Evolutionary conservation across 1,284 basidiomycete genomes (phyloP).

Genomic region (Hypsizygus ulmarius): DNA sequence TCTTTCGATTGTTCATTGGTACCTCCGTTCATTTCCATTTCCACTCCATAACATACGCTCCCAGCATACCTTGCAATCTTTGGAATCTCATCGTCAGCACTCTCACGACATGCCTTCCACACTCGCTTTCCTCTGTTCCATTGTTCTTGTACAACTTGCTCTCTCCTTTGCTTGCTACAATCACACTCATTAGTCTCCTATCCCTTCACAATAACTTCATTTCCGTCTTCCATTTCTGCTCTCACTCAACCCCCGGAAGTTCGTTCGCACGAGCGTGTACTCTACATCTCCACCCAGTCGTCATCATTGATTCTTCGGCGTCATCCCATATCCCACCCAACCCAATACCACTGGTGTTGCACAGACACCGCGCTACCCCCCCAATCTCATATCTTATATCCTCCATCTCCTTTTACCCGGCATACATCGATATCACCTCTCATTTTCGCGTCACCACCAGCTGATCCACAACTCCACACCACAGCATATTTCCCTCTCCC

Average conservation of each 20-base stretch:
- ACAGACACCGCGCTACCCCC: slow-evolving; percentile 8
- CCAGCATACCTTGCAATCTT: not conserved
- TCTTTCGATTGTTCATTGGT: not conserved
- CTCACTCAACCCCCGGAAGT: slow-evolving; percentile 18
- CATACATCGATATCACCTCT: not conserved
- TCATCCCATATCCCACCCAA: not conserved
- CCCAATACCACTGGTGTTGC: no score
- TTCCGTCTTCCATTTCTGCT: slow-evolving; percentile 8
- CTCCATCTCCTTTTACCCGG: slow-evolving; percentile 1
- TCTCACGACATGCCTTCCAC: slow-evolving; percentile 5
- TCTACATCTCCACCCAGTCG: slow-evolving; percentile 1
- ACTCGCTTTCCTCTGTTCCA: slow-evolving; percentile 2
- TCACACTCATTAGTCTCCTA: slow-evolving; percentile 8
- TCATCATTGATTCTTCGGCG: not conserved
- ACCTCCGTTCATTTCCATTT: not conserved
- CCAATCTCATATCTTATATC: not conserved
- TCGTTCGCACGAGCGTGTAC: slow-evolving; percentile 34
- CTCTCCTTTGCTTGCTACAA: slow-evolving; percentile 7
- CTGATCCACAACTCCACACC: not conserved
- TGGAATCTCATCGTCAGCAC: not conserved
- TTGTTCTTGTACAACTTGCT: not conserved
- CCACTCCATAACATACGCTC: no score
- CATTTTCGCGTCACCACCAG: not conserved
- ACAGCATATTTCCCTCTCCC: slow-evolving; percentile 1
- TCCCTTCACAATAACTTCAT: slow-evolving; percentile 5